Evolutionary conservation across 257 asterid genomes (phyloP).

Genomic region (Anisodus tanguticus): DNA sequence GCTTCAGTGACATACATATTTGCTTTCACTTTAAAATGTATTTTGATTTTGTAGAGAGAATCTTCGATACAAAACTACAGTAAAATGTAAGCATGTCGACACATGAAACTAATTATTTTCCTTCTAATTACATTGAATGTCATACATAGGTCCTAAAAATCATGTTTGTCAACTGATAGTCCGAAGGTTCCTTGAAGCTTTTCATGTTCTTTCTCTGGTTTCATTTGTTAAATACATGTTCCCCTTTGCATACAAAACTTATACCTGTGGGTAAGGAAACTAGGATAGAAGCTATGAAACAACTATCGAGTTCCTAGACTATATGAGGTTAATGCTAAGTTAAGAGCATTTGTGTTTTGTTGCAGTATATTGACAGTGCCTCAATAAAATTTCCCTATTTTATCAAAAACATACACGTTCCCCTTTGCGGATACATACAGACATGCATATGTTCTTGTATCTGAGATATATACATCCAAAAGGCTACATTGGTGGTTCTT

Average conservation of each 20-base stretch:
- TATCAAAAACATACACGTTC: not conserved
- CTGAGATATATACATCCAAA: conserved; percentile 23
- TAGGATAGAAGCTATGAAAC: not conserved
- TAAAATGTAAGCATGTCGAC: conserved; percentile 4
- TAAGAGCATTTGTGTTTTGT: not conserved
- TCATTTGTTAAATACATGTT: conserved; percentile 5
- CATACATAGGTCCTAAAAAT: not conserved
- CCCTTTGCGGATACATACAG: not conserved
- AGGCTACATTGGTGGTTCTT: not conserved
- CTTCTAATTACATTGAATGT: conserved; percentile 3
- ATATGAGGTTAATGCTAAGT: not conserved
- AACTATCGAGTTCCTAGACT: no score
- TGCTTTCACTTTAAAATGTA: not conserved
- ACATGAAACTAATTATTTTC: not conserved
- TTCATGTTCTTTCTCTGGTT: not conserved
- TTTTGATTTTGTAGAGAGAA: not conserved
- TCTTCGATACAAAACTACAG: not conserved
- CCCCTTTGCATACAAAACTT: not conserved
- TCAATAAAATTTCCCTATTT: not conserved
- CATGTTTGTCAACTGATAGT: not conserved
- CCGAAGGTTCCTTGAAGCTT: not conserved
- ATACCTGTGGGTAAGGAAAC: not conserved
- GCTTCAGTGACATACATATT: not conserved
- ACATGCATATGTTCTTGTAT: not conserved
- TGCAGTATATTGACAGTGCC: not conserved